A percentile compares a stretch with the other conserved stretches of the same genome.
These are phyloP conservation scores for sweet orange (Citrus sinensis) DNA, from an alignment of 345 rosid species.

Conservation along the genomic window DNA sequence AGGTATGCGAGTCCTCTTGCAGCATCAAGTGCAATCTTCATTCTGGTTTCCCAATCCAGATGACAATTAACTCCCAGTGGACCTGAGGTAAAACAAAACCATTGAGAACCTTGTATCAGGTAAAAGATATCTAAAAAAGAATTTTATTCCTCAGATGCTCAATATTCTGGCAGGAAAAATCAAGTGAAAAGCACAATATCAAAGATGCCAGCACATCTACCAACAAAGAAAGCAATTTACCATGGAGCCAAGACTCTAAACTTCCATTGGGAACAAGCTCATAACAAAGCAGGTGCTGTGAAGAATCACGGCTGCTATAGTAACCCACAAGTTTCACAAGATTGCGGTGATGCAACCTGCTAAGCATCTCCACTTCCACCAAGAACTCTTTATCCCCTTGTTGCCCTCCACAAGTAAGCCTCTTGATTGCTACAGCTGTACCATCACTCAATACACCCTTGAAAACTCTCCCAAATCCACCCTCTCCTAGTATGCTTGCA, in stretches of 20 bases:
- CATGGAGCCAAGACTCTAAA: conserved; percentile 97
- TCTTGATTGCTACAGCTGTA: conserved; percentile 96
- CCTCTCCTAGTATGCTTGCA: conserved; percentile 91
- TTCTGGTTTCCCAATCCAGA: conserved; percentile 93
- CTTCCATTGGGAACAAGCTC: conserved; percentile 99
- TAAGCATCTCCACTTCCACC: conserved; percentile 99
- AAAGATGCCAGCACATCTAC: conserved; percentile 1
- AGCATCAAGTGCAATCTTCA: conserved; percentile 99
- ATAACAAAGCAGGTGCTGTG: conserved; percentile 89
- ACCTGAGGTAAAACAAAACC: conserved; percentile 49
- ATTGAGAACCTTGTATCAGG: not conserved
- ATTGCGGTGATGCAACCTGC: conserved; percentile 99
- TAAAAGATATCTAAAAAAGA: conserved; percentile 8
- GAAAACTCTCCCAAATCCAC: conserved; percentile 97
- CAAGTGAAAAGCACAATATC: conserved; percentile 5
- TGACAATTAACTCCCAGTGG: conserved; percentile 89
- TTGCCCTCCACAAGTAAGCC: conserved; percentile 86
- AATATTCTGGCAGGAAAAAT: not conserved
- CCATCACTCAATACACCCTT: conserved; percentile 97
- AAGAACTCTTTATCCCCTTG: conserved; percentile 96
- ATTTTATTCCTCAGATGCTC: not conserved
- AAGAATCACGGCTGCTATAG: conserved; percentile 81
- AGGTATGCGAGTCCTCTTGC: conserved; percentile 97
- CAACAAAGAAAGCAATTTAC: conserved; percentile 34
- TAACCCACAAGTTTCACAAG: conserved; percentile 99